phyloP scores from a whole-genome alignment of 345 rosid species.

The Barbarea vulgaris region DNA sequence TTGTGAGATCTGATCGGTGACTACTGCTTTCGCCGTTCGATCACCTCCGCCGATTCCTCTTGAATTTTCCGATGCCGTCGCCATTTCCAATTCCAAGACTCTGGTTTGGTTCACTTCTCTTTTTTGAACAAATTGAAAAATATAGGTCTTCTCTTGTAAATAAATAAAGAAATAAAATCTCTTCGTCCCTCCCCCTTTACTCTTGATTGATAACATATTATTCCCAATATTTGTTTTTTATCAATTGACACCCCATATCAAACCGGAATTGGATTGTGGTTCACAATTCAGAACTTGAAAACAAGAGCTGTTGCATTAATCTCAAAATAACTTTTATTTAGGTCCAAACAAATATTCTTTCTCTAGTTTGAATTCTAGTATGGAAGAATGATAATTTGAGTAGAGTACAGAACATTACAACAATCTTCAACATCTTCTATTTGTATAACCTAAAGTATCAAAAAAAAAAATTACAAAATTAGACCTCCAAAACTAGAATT shows the following conservation, averaged over 20 bases:
- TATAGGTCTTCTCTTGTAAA: slow-evolving; percentile 5
- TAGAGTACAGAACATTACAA: not conserved
- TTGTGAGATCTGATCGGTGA: slow-evolving; percentile 78
- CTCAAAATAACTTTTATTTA: not conserved
- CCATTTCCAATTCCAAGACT: not conserved
- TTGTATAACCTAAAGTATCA: slow-evolving; percentile 16
- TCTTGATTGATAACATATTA: not conserved
- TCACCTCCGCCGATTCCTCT: slow-evolving; percentile 51
- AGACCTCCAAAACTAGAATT: not conserved
- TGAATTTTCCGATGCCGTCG: slow-evolving; percentile 32
- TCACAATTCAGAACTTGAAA: not conserved
- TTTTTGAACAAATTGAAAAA: slow-evolving; percentile 9
- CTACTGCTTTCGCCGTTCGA: slow-evolving; percentile 66
- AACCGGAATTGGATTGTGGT: not conserved
- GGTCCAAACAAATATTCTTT: not conserved
- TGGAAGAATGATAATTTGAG: not conserved
- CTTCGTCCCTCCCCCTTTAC: not conserved
- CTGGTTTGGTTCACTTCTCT: not conserved
- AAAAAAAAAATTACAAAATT: not conserved
- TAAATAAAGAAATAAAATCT: not conserved
- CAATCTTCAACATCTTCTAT: slow-evolving; percentile 10
- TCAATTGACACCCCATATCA: not conserved
- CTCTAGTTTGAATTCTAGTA: slow-evolving; percentile 12
- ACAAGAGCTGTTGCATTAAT: not conserved
- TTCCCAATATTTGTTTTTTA: not conserved